Conservation (phyloP, 2,329 filamentous ascomycete genomes). For the Cephalotrichum gorgonifer region DNA sequence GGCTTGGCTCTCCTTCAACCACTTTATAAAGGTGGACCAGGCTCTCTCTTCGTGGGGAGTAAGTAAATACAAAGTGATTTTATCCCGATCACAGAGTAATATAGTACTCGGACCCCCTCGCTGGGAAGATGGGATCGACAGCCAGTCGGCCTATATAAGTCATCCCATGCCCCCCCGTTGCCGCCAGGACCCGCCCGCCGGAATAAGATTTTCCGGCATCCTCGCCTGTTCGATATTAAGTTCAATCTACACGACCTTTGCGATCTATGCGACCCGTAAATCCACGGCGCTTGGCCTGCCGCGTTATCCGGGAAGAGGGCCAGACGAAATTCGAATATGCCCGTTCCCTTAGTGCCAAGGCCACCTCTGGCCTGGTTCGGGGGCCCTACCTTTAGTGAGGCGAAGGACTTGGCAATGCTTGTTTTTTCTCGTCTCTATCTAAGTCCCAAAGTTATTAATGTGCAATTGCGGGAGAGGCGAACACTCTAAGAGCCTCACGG, state of each 20-base stretch:
- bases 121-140: too few species aligned
- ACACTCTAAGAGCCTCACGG: background rate
- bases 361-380: background rate
- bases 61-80: too few species aligned
- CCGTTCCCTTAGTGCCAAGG: background rate
- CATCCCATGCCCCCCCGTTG: too few species aligned
- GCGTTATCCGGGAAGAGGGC: background rate
- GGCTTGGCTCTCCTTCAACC: too few species aligned
- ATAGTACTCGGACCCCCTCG: too few species aligned
- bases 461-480: background rate
- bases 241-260: background rate
- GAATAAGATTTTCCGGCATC: background rate
- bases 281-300: too few species aligned
- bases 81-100: too few species aligned
- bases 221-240: background rate
- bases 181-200: too few species aligned
- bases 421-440: background rate
- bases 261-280: background rate
- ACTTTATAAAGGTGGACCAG: too few species aligned
- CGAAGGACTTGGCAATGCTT: background rate
- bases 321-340: background rate
- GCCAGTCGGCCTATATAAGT: too few species aligned
- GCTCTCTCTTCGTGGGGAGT: too few species aligned
- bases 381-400: background rate
- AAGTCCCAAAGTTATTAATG: too few species aligned